Base-by-base conservation (phyloP, 148 eudicot genomes). In the Rhododendron griersonianum region DNA sequence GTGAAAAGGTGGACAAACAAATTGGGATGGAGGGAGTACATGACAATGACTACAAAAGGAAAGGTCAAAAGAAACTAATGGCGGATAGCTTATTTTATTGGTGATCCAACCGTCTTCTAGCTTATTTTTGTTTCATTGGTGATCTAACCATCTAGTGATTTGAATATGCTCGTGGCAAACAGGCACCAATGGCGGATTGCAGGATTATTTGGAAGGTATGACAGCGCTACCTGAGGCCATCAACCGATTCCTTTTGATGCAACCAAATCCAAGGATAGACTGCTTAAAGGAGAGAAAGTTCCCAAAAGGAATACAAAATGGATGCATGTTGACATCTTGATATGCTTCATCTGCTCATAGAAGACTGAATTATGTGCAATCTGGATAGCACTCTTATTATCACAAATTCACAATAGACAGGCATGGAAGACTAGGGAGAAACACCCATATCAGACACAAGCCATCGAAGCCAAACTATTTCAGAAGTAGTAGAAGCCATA, bases 31-130 rank as follows among this genome's bases (percentile, higher is more conserved):
- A 55, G 7, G 21, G 21, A 47, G 25, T 25, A 73, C 16, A 76
- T 63, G 55, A 19, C 28, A 74, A 84, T 69, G 71, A 86, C 30
- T 35, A 33, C 82, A 78, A 51, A 69, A 48, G 65, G 50, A 78
- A 28, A 74, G 55, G 59, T 45, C 33, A 69, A 81, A 81, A 35
- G 67, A 86, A 69, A 69, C 50, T 41, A 41, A 41, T 41, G 45
- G 45, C 45, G 45, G 45, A 15, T 77, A 44, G 50, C 23, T 77
- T 21, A 44, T 41, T 41, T 77, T 77, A 77, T 77, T 21, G 51
- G 48, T 21, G 10, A 19, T 44, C 80, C 80, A 44, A 23, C 25
- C 45, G 13, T 78, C 30, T 15, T 41, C 30, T 77, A 44, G 28
- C 23, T 77, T 21, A 44, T 41, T 41, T 77, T 77, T 23, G 25